A percentile compares a stretch with the other conserved stretches of the same genome.
These are phyloP conservation scores for Aureobasidium sp. DNA, from an alignment of 2,329 filamentous ascomycete species.

Conservation along the genomic window DNA sequence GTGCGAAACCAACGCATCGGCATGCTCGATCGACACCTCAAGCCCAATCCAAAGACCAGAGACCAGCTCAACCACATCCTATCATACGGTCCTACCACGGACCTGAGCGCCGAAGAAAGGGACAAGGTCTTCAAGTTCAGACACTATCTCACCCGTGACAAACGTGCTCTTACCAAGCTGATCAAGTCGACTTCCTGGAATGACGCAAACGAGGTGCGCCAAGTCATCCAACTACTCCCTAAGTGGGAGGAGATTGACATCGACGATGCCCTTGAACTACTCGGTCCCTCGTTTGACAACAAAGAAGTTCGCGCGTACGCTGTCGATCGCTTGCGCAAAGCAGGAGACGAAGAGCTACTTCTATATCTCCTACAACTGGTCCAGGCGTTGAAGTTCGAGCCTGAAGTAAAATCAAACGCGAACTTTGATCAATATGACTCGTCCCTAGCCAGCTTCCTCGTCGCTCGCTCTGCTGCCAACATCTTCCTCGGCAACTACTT, in stretches of 20 bases:
- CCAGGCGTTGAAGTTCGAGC: conserved; percentile 90
- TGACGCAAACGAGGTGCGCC: conserved; percentile 72
- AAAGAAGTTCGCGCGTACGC: conserved; percentile 83
- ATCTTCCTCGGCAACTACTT: conserved; percentile 90
- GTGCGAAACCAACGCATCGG: conserved; percentile 88
- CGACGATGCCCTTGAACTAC: conserved; percentile 87
- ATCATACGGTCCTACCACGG: conserved; percentile 84
- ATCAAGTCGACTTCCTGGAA: conserved; percentile 96
- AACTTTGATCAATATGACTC: conserved; percentile 54
- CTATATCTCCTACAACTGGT: conserved; percentile 90
- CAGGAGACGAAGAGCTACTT: conserved; percentile 83
- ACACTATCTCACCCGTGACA: conserved; percentile 87
- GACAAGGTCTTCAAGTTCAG: conserved; percentile 97
- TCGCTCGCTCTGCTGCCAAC: conserved; percentile 77
- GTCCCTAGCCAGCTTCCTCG: conserved; percentile 80
- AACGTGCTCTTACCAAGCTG: conserved; percentile 81
- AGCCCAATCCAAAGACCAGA: conserved; percentile 89
- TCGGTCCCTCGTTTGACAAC: conserved; percentile 88
- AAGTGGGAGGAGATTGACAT: conserved; percentile 97
- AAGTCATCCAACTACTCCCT: conserved; percentile 79
- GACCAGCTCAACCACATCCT: conserved; percentile 88
- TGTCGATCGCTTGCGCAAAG: conserved; percentile 81
- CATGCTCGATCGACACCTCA: conserved; percentile 89
- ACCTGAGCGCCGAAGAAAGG: conserved; percentile 81
- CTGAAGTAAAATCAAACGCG: conserved; percentile 50